Base-by-base conservation (phyloP, 2,329 filamentous ascomycete genomes). In the Ophiostoma perfectum region DNA sequence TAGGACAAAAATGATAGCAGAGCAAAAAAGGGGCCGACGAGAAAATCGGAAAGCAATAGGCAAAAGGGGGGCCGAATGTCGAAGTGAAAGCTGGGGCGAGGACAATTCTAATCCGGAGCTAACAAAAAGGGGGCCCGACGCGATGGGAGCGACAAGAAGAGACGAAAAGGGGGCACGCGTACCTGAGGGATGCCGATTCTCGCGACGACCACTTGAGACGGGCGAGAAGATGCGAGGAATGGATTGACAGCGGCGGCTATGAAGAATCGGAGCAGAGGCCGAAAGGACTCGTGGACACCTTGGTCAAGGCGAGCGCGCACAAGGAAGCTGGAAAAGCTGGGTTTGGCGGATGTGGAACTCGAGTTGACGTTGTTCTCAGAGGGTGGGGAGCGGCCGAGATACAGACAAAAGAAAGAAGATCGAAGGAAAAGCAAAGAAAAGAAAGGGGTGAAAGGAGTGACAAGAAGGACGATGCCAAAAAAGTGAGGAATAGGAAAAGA, bases 221-320 rank as follows among this genome's bases (percentile, higher is more conserved):
- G n/a, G 42, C 42, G 42, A 45, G 5, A 49, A 16, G 8, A 58
- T n/a, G 18, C 11, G 6, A 12, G 27, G 55, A 60, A 60, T 60
- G 18, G 55, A 38, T 14, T 38, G 27, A 16, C 49, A 60, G 11
- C 27, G 11, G 27, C 18, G 27, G 55, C 27, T 38, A 60, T 12
- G 1, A 2, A 27, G 27, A 27, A 27, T 27, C 27, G 27, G 27
- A 27, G 27, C 27, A 27, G 42, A 44, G 6, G 81, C 79, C 76
- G 77, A 74, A 75, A 74, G 72, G 73, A 66, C 71, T 74, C 74
- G 72, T 75, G 74, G 73, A 74, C 27, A 27, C 27, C 27, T 27
- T 27, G 27, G 27, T 27, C 27, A 27, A 27, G 27, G 27, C 27
- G 27, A 27, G 27, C 27, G 27, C 27, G 74, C 71, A 73, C 71